Base-by-base conservation (phyloP, 2,329 filamentous ascomycete genomes). In the Neospermospora avenae region DNA sequence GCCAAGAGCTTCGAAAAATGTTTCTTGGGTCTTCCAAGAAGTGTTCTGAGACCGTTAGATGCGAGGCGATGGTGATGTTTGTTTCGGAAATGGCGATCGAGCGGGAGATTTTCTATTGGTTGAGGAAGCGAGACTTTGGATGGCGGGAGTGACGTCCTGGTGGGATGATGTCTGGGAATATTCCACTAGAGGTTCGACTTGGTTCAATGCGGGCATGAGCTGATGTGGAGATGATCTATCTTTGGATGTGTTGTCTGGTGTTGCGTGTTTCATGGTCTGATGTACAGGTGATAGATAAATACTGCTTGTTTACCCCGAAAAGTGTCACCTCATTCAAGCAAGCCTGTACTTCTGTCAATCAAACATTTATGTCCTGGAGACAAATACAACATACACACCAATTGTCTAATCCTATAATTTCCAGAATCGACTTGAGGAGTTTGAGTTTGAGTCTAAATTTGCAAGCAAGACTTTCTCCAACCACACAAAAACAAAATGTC, bases 401-500 rank as follows among this genome's bases (percentile, higher is more conserved):
- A 51, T 10, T 37, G 22, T 18, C 18, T 37, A 51, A 37, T 37
- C 35, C 48, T 35, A 51, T 35, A 51, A 51, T 37, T 31, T 22
- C 34, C 7, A 8, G 2, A 8, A 34, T 13, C 48, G 28, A 51
- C 14, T 22, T 34, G 4, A 35, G 35, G 31, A 24, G 28, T 22
- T 13, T 24, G 10, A 51, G 28, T 24, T 46, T 46, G 13, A 46
- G 37, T n/a, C 16, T 39, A 13, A 16, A 2, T 20, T 11, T 45
- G 10, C 42, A 25, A 13, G 8, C n/a, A n/a, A 20, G 4, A 10
- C 1, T 42, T 11, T 22, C 18, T 5, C 18, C 35, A 10, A 55
- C 11, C n/a, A 57, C 22, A 48, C 24, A n/a, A 7, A 18, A 45
- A 18, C 55, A 44, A 42, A 20, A 56, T 63, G 22, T 60, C 59